These are phyloP conservation scores for Solanum phureja DNA, from an alignment of 257 asterid species.

Conservation along the genomic window DNA sequence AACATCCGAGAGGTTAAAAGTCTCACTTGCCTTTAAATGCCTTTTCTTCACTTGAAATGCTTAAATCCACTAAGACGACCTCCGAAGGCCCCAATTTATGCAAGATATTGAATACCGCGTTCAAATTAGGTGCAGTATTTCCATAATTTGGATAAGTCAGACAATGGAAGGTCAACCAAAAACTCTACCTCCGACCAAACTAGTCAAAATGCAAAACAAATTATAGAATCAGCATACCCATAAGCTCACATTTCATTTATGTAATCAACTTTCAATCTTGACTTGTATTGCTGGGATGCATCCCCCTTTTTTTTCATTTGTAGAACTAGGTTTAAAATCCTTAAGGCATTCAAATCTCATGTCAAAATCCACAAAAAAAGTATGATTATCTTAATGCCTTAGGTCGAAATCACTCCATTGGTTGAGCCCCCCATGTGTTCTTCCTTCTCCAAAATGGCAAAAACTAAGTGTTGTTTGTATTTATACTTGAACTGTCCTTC, in stretches of 20 bases:
- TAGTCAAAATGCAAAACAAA: neutral
- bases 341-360: neutral
- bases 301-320: neutral
- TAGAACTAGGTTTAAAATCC: neutral
- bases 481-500: neutral
- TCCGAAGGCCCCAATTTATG: neutral
- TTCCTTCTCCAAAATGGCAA: neutral
- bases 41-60: neutral
- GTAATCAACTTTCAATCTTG: neutral
- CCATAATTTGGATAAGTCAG: neutral
- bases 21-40: neutral
- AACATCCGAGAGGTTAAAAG: neutral
- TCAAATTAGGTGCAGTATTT: neutral
- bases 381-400: neutral
- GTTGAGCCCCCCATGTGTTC: neutral
- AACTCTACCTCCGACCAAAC: neutral
- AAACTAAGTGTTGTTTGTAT: neutral
- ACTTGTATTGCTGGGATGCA: neutral
- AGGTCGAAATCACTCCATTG: neutral
- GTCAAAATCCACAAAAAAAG: neutral
- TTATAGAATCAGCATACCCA: neutral
- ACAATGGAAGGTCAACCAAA: neutral
- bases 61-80: neutral
- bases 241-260: neutral
- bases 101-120: neutral